Evolutionary conservation across 2,329 filamentous ascomycete genomes (phyloP).

Genomic region (Sarocladium strictum): DNA sequence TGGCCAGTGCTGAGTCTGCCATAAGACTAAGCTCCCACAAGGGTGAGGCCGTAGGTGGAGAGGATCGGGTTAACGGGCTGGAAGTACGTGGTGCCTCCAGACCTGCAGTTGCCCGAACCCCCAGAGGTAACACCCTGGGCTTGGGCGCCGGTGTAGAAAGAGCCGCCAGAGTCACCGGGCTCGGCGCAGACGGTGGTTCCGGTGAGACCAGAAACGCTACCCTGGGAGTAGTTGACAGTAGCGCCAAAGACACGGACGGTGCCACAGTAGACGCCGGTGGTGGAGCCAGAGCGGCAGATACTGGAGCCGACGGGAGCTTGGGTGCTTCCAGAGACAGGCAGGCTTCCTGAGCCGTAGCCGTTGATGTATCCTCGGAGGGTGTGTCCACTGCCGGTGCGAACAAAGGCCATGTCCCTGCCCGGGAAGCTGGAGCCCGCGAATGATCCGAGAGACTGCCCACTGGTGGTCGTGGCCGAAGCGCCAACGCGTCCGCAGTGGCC

Average conservation of each 20-base stretch:
- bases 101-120: slow-evolving; percentile 31
- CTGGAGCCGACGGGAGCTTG: slow-evolving; percentile 26
- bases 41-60: slow-evolving; percentile 24
- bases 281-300: slow-evolving; percentile 36
- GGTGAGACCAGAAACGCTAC: slow-evolving; percentile 32
- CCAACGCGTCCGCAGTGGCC: slow-evolving; percentile 32
- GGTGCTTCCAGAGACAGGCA: slow-evolving; percentile 31
- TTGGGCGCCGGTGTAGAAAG: slow-evolving; percentile 32
- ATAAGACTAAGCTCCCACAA: slow-evolving; percentile 11
- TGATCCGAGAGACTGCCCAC: slow-evolving; percentile 25
- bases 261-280: slow-evolving; percentile 33
- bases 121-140: slow-evolving; percentile 36
- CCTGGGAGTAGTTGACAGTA: slow-evolving; percentile 31
- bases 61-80: slow-evolving; percentile 35
- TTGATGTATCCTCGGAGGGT: slow-evolving; percentile 26
- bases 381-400: slow-evolving; percentile 28
- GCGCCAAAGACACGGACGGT: slow-evolving; percentile 27
- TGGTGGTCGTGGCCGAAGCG: slow-evolving; percentile 23
- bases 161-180: slow-evolving; percentile 35
- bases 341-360: slow-evolving; percentile 26
- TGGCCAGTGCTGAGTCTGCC: no score
- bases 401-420: slow-evolving; percentile 31
- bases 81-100: slow-evolving; percentile 32
- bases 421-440: slow-evolving; percentile 33
- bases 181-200: slow-evolving; percentile 34